phyloP scores from a whole-genome alignment of 1,284 basidiomycete species.

The Porodaedalea pini region DNA sequence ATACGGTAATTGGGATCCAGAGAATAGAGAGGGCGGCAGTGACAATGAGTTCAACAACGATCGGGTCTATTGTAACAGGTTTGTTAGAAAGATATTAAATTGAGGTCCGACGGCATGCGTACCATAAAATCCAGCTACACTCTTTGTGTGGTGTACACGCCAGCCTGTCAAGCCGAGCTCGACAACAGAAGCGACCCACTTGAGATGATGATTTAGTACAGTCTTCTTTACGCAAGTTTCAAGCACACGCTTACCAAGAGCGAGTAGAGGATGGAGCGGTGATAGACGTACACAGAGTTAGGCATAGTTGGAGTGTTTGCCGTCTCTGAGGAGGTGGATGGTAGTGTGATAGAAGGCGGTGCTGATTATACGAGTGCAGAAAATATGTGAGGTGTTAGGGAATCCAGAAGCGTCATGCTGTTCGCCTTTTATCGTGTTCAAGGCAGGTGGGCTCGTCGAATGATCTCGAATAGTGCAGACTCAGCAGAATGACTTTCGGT shows the following conservation, averaged over 20 bases:
- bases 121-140: slow-evolving; percentile 11
- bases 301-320: not conserved
- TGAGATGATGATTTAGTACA: not conserved
- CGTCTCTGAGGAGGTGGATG: not conserved
- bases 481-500: no score
- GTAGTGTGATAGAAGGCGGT: no score
- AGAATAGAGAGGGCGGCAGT: slow-evolving; percentile 18
- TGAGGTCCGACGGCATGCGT: not conserved
- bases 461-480: not conserved
- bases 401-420: not conserved
- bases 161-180: slow-evolving; percentile 16
- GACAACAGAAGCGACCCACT: slow-evolving; percentile 15
- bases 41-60: slow-evolving; percentile 20
- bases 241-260: slow-evolving; percentile 6
- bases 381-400: not conserved
- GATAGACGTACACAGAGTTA: not conserved
- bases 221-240: not conserved
- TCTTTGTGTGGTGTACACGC: slow-evolving; percentile 17
- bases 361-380: not conserved
- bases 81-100: not conserved
- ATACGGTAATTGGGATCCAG: slow-evolving; percentile 18
- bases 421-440: not conserved
- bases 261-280: slow-evolving; percentile 4
- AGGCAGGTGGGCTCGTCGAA: not conserved
- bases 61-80: slow-evolving; percentile 10